Base-by-base conservation (phyloP, 2,329 filamentous ascomycete genomes). In the Escovopsis sp. region DNA sequence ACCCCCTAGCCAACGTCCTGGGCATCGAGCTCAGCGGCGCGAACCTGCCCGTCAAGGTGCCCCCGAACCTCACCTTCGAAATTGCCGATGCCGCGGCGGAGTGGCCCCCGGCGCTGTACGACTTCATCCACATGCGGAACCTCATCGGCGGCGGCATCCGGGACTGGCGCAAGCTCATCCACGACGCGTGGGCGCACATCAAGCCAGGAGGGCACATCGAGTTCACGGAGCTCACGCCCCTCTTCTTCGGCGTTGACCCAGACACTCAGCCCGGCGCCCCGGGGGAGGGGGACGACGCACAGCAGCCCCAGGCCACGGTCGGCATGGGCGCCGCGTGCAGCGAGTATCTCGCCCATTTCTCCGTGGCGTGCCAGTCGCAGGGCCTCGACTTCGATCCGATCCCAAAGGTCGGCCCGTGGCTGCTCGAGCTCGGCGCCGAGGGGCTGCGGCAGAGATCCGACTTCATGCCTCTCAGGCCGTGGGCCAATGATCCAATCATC, bases 41-140 rank as follows among this genome's bases (percentile, higher is more conserved):
- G n/a, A 56, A 67, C 32, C 51, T 63, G 36, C 62, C 59, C 12
- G 60, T 54, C 8, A 54, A 58, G 26, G 68, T 78, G 7, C 75
- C 76, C 6, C 65, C 72, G 15, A 80, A 80, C 49, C 66, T 79
- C 19, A 65, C 62, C 4, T 80, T 79, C 52, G 60, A 73, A 44
- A 67, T 80, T 34, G 72, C 72, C 52, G 74, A 80, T 52, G 65
- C 71, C 28, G 71, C 75, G 46, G 63, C 72, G 26, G 60, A 55
- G 4, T 68, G 64, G 66, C 55, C 54, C 4, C 52, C 51, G 6
- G 47, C 49, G 1, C 50, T 51, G 3, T 59, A 58, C 42, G 66
- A 69, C 49, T 65, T 68, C 38, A 56, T 68, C 19, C 64, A 69
- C 48, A 57, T 63, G 44, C 62, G 66, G 35, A 61, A 64, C 49